Base-by-base conservation (phyloP, 2,329 filamentous ascomycete genomes). In the Catunica adiposa region DNA sequence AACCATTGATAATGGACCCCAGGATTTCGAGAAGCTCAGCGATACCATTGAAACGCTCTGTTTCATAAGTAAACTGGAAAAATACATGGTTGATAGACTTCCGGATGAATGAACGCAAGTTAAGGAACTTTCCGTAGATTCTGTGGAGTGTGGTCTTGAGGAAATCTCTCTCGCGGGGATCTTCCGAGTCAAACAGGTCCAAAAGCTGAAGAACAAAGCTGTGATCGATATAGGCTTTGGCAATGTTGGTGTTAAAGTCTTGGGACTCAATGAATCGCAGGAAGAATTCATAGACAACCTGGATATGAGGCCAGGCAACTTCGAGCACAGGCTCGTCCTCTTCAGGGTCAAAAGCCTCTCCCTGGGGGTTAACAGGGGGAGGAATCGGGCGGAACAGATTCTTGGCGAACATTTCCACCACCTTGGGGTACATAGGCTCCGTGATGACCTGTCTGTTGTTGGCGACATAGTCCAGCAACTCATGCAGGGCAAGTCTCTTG, bases 61-160 rank as follows among this genome's bases (percentile, higher is more conserved):
- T 98, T 70, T 98, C 92, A 68, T 98, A 98, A 59, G 89, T 89
- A 69, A 98, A 98, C 67, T 98, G 92, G 77, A 98, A 98, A 73
- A 98, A 98, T 63, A 98, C 92, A 65, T 98, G 97, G 79, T 98
- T 98, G 77, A 98, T 98, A 56, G 92, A 98, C 64, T 92, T 82
- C 66, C 92, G 80, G 66, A 98, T 98, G 69, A 94, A 98, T 29
- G 92, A 97, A 59, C 92, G 84, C 60, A 98, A 76, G 68, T 98
- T 98, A 63, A 98, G 78, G 71, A 98, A 98, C 73, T 98, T 98
- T 65, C 92, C 92, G 66, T 98, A 98, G 66, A 98, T 98, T 60
- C 92, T 82, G 70, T 98, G 92, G 56, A 98, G 76, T 0, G 92
- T 98, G 0, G 92, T 98, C 76, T 98, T 98, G 62, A 98, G 74